phyloP scores from a whole-genome alignment of 257 asterid species.

The Solanum ossicruentum region DNA sequence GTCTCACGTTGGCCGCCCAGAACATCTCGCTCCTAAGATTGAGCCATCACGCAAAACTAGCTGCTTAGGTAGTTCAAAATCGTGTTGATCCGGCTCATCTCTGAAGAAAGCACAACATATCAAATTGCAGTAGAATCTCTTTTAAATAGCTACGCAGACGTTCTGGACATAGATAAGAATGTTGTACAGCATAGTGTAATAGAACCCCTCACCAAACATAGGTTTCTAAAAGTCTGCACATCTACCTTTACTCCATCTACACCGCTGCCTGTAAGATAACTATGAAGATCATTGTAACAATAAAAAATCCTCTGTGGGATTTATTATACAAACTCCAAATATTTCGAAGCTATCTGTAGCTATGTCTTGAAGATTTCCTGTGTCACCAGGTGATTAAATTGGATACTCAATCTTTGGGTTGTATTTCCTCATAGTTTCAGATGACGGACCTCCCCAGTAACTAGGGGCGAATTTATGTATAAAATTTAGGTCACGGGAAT shows the following conservation, averaged over 20 bases:
- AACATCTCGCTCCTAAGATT: slow-evolving; percentile 39
- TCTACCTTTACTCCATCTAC: slow-evolving; percentile 79
- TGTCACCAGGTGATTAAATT: slow-evolving; percentile 41
- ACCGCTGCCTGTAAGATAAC: slow-evolving; percentile 47
- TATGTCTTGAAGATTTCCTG: slow-evolving; percentile 37
- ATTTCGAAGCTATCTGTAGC: slow-evolving; percentile 52
- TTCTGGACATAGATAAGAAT: neutral
- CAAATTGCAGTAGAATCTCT: neutral
- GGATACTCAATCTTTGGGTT: slow-evolving; percentile 49
- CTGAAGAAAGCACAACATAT: slow-evolving; percentile 1
- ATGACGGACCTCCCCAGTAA: slow-evolving; percentile 64
- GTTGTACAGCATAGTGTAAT: neutral
- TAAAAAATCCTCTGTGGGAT: slow-evolving; percentile 27
- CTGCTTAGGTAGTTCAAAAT: slow-evolving; percentile 46
- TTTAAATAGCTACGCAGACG: neutral
- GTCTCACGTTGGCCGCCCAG: slow-evolving; percentile 59
- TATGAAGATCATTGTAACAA: slow-evolving; percentile 59
- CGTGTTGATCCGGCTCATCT: slow-evolving; percentile 46
- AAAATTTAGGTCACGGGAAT: too few species aligned
- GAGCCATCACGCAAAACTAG: slow-evolving; percentile 61
- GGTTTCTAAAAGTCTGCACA: slow-evolving; percentile 50
- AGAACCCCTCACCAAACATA: slow-evolving; percentile 36
- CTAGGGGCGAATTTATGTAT: too few species aligned
- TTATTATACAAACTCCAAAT: slow-evolving; percentile 55
- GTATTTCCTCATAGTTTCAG: slow-evolving; percentile 34